Evolutionary conservation across 2,329 filamentous ascomycete species (phyloP).

Genomic region (Catunica adiposa): DNA sequence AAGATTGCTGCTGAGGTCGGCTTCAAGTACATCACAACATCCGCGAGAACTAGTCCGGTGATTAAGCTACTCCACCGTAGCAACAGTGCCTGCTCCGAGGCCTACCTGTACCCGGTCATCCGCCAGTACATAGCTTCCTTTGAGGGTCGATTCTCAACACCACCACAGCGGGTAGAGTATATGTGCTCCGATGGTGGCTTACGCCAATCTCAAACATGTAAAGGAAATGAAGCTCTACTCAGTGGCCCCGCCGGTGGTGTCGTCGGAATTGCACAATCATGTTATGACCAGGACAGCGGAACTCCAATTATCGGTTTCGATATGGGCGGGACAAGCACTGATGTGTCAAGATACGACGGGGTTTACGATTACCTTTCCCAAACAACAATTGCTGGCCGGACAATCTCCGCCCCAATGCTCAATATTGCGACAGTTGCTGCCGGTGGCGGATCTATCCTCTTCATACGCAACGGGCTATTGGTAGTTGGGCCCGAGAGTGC

Average conservation of each 20-base stretch:
- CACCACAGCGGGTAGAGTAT: conserved; percentile 42
- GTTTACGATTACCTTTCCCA: conserved; percentile 58
- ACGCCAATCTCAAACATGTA: conserved; percentile 44
- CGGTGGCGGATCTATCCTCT: conserved; percentile 36
- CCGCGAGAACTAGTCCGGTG: conserved; percentile 25
- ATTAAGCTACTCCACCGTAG: conserved; percentile 28
- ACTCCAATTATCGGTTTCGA: conserved; percentile 63
- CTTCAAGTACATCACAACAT: conserved; percentile 18
- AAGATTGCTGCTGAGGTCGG: conserved; percentile 63
- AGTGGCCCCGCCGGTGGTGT: conserved; percentile 65
- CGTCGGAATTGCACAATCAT: conserved; percentile 58
- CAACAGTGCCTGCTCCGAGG: conserved; percentile 27
- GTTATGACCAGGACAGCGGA: conserved; percentile 49
- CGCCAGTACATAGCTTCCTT: conserved; percentile 26
- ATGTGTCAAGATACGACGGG: conserved; percentile 53
- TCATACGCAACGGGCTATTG: conserved; percentile 54
- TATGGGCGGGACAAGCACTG: conserved; percentile 55
- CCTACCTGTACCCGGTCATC: conserved; percentile 27
- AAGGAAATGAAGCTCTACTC: conserved; percentile 51
- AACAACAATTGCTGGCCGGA: conserved; percentile 52
- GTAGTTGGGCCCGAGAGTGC: conserved; percentile 58
- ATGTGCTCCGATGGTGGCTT: conserved; percentile 47
- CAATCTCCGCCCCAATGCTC: conserved; percentile 54
- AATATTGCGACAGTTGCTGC: conserved; percentile 43
- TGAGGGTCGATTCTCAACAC: conserved; percentile 23